Evolutionary conservation across 2,329 filamentous ascomycete genomes (phyloP).

Genomic region (Chrysoporthe cubensis): DNA sequence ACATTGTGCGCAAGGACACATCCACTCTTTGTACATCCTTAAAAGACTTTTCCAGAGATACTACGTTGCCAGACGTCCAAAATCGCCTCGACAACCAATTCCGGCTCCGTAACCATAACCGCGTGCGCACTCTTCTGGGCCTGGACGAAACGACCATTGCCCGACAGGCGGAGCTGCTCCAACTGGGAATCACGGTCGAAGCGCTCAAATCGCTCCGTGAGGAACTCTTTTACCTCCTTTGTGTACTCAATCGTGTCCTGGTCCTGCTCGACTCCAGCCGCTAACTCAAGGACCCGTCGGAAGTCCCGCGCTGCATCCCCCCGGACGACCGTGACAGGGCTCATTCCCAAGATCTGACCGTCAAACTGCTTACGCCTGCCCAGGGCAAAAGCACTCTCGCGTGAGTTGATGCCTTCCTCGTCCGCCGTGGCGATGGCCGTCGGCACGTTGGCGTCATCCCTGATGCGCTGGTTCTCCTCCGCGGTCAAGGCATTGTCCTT

Average conservation of each 20-base stretch:
- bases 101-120: conserved; percentile 1
- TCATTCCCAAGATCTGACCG: conserved; percentile 6
- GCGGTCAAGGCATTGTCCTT: not conserved
- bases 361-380: not conserved
- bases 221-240: conserved; percentile 7
- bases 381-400: not conserved
- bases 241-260: not conserved
- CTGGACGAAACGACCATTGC: conserved; percentile 11
- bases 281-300: not conserved
- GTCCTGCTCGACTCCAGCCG: not conserved
- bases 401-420: not conserved
- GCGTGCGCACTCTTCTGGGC: conserved; percentile 2
- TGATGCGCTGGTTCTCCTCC: conserved; percentile 2
- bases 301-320: conserved; percentile 5
- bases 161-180: conserved; percentile 13
- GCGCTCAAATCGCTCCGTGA: not conserved
- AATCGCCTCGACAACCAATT: conserved; percentile 5
- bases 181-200: not conserved
- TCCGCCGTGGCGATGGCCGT: not conserved
- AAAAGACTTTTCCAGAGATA: not conserved
- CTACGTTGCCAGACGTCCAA: conserved; percentile 9
- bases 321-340: conserved; percentile 2
- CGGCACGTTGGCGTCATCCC: not conserved
- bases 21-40: not conserved
- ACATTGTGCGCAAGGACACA: not conserved